These are phyloP conservation scores for Colletotrichum spinosum DNA, from an alignment of 2,329 filamentous ascomycete species.

Conservation along the genomic window DNA sequence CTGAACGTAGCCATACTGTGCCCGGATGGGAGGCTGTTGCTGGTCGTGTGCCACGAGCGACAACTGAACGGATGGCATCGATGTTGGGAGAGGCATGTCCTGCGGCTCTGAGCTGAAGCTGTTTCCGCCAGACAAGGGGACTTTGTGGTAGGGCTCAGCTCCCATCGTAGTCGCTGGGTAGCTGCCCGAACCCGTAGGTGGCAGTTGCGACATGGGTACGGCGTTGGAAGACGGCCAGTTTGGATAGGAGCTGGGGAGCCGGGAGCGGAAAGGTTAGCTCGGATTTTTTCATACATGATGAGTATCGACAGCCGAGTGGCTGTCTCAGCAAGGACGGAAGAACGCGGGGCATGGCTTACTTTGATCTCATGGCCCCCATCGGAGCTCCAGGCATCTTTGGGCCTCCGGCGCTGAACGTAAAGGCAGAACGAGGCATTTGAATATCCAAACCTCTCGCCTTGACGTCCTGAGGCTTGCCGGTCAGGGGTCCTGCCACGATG, in stretches of 20 bases:
- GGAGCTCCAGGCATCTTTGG: conserved; percentile 66
- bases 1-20: conserved; percentile 67
- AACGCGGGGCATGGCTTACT: conserved; percentile 57
- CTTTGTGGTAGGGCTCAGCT: conserved; percentile 64
- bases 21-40: conserved; percentile 59
- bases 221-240: conserved; percentile 63
- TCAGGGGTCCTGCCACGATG: conserved; percentile 68
- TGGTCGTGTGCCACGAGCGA: conserved; percentile 62
- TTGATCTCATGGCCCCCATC: conserved; percentile 66
- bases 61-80: conserved; percentile 66
- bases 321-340: background rate
- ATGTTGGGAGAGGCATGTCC: conserved; percentile 64
- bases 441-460: conserved; percentile 65
- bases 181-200: conserved; percentile 56
- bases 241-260: conserved; percentile 62
- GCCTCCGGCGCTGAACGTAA: conserved; percentile 64
- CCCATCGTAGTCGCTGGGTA: conserved; percentile 65
- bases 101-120: conserved; percentile 64
- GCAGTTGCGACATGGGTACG: conserved; percentile 60
- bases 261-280: background rate
- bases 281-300: conserved; percentile 1
- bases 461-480: conserved; percentile 65
- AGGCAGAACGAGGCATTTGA: conserved; percentile 67
- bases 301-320: conserved; percentile 5
- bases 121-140: conserved; percentile 60